Conservation (phyloP, 2,329 filamentous ascomycete genomes). For the Monosporascus sp. region DNA sequence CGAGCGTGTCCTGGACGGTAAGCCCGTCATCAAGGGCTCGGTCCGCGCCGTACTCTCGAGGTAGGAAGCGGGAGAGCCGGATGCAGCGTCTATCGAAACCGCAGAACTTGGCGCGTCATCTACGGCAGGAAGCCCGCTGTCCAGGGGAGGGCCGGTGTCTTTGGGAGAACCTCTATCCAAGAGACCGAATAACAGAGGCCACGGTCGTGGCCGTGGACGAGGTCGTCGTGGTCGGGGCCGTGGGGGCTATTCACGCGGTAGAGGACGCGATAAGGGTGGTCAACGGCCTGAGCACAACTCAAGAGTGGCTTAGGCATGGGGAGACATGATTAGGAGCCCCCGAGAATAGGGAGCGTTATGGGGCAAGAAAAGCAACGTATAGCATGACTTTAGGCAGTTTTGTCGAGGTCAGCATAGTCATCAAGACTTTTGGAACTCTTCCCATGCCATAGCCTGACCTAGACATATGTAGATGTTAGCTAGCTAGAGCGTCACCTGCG, state of each 20-base stretch:
- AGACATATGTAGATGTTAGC: too few relatives aligned
- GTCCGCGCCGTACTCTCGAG: constrained; percentile 45
- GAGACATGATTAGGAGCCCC: too few relatives aligned
- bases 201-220: neutral
- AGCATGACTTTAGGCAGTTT: too few relatives aligned
- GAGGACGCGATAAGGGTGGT: neutral
- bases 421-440: too few relatives aligned
- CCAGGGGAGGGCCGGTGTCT: neutral
- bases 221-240: neutral
- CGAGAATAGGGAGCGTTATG: too few relatives aligned
- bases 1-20: constrained; percentile 46
- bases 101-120: neutral
- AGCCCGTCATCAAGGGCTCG: constrained; percentile 41
- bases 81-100: neutral
- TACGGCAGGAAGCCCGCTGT: neutral
- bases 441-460: too few relatives aligned
- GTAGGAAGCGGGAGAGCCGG: constrained; percentile 24
- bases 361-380: too few relatives aligned
- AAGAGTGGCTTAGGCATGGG: too few relatives aligned
- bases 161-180: neutral
- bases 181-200: neutral
- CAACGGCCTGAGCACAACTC: too few relatives aligned
- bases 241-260: neutral
- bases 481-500: too few relatives aligned
- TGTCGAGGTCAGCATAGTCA: too few relatives aligned